Evolutionary conservation across 306 rosid genomes (phyloP).

Genomic region (Ormosia semicastrata): DNA sequence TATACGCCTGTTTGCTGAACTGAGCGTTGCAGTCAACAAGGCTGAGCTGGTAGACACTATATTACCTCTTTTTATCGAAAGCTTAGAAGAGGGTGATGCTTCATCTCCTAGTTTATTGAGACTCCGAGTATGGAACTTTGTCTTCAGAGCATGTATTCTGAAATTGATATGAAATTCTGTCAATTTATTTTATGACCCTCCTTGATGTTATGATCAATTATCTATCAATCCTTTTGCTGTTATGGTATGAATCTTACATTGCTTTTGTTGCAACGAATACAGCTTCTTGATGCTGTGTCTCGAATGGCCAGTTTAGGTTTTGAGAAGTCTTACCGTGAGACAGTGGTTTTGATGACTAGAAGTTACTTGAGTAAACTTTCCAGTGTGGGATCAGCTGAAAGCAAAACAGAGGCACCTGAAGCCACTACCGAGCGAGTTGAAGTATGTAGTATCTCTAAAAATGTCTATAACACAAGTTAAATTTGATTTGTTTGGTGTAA

Average conservation of each 20-base stretch:
- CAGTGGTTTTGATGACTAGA: slow-evolving; percentile 95
- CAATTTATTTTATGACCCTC: neutral
- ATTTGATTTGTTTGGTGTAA: slow-evolving; percentile 42
- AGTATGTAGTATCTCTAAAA: slow-evolving; percentile 51
- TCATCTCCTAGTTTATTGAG: slow-evolving; percentile 91
- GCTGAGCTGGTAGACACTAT: slow-evolving; percentile 87
- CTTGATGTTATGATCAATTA: slow-evolving; percentile 11
- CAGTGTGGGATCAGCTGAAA: slow-evolving; percentile 86
- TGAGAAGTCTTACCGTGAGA: slow-evolving; percentile 97
- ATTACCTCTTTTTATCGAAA: slow-evolving; percentile 91
- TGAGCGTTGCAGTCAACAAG: slow-evolving; percentile 74
- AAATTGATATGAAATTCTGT: slow-evolving; percentile 19
- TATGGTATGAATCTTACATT: slow-evolving; percentile 20
- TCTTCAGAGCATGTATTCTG: slow-evolving; percentile 38
- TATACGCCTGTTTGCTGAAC: slow-evolving; percentile 78
- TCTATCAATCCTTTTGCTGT: slow-evolving; percentile 15
- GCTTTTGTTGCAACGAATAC: slow-evolving; percentile 32
- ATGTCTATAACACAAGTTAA: slow-evolving; percentile 24
- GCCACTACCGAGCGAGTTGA: slow-evolving; percentile 94
- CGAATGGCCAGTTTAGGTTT: slow-evolving; percentile 98
- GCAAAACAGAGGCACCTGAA: slow-evolving; percentile 85
- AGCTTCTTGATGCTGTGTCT: slow-evolving; percentile 97
- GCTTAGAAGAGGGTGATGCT: slow-evolving; percentile 98
- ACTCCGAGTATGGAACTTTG: slow-evolving; percentile 77
- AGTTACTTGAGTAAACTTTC: slow-evolving; percentile 92